Percentiles rank a stretch among this genome's conserved stretches.
Conservation (phyloP, 352 stramenopile species). For the Blastocystis sp. region DNA sequence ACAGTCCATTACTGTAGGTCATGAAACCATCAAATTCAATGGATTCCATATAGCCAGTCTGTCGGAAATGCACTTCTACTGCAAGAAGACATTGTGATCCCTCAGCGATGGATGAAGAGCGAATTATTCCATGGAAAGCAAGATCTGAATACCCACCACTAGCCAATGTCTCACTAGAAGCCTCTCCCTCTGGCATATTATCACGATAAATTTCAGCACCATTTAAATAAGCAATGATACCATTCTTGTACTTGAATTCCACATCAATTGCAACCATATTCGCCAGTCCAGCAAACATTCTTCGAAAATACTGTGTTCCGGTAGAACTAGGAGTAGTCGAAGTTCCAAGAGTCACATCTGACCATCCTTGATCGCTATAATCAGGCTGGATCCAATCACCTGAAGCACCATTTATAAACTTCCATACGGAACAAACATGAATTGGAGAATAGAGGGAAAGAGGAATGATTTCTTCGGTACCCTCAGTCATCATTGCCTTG, state of each 20-base stretch:
- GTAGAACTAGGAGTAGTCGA: neutral
- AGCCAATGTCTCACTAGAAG: neutral
- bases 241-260: neutral
- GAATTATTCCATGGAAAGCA: neutral
- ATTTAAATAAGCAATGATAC: conserved; percentile 61
- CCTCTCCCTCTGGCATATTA: conserved; percentile 44
- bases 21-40: neutral
- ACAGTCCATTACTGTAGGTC: neutral
- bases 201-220: conserved; percentile 38
- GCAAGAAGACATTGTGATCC: neutral
- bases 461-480: neutral
- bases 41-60: neutral
- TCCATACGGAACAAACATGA: neutral
- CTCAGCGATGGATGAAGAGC: neutral
- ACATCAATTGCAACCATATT: conserved; percentile 19
- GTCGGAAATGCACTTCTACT: neutral
- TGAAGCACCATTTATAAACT: neutral
- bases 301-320: conserved; percentile 37
- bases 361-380: neutral
- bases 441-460: conserved; percentile 39
- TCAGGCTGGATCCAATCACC: neutral
- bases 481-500: conserved; percentile 2
- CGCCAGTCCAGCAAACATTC: neutral
- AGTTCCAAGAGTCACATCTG: neutral
- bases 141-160: neutral